Conservation (phyloP, 2,329 filamentous ascomycete genomes). For the Cyclaneusma minus region DNA sequence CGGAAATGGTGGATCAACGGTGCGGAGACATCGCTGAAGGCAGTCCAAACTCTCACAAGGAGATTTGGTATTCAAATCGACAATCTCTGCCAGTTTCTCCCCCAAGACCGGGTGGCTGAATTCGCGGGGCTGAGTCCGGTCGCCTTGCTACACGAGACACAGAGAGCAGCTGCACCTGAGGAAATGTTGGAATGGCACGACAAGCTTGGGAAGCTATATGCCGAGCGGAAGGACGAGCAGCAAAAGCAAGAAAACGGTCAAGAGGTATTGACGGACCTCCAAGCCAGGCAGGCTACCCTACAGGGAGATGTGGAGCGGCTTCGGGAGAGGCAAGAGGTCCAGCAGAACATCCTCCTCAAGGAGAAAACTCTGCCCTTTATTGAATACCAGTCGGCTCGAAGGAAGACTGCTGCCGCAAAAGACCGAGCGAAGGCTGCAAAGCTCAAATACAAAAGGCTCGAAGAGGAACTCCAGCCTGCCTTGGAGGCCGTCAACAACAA, state of each 20-base stretch:
- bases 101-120: constrained; percentile 88
- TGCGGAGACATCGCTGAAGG: constrained; percentile 41
- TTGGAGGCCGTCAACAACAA: constrained; percentile 56
- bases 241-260: constrained; percentile 39
- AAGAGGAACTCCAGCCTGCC: constrained; percentile 49
- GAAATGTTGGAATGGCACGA: constrained; percentile 70
- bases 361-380: constrained; percentile 50
- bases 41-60: constrained; percentile 50
- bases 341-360: constrained; percentile 48
- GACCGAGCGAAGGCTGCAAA: constrained; percentile 35
- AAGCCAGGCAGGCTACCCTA: constrained; percentile 57
- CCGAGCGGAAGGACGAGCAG: constrained; percentile 49
- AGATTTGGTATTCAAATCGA: constrained; percentile 85
- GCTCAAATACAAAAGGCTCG: constrained; percentile 40
- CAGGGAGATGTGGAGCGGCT: constrained; percentile 73
- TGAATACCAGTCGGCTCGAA: constrained; percentile 41
- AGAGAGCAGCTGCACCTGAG: constrained; percentile 71
- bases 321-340: constrained; percentile 55
- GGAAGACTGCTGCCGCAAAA: constrained; percentile 35
- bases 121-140: constrained; percentile 75
- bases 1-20: constrained; percentile 68
- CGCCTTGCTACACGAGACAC: constrained; percentile 70
- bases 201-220: constrained; percentile 54
- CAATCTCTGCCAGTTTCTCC: constrained; percentile 93
- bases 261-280: constrained; percentile 49